Evolutionary conservation across 208 protist genomes (phyloP), one percentile per base, ranked within the genome.

Genomic region (Leishmania tropica): DNA sequence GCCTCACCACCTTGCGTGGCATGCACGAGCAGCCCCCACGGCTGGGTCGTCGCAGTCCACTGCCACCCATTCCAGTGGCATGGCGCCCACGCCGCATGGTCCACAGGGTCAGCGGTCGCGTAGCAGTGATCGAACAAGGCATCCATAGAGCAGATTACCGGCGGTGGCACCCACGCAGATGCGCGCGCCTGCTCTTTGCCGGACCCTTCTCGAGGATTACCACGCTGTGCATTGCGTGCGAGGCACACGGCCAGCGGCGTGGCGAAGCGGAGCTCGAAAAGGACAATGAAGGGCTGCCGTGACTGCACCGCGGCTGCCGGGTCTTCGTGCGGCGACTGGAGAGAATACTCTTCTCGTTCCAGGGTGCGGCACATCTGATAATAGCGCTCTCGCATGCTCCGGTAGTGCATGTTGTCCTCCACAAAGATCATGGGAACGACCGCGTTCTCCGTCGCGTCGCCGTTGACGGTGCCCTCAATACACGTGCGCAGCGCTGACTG

Each of bases 321-420:
- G 75, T 48, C 1, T 21, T 42, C 19, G 40, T 24, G 35, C 62
- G n/a, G 31, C 51, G 35, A n/a, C 13, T 6, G 37, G 13, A 48
- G 15, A 42, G 13, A 15, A 10, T 51, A 65, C 31, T 10, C 64
- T 58, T 78, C 56, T 1, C 51, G 47, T 56, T 86, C 83, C 0
- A 80, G 19, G 75, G 60, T 56, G 31, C 80, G 64, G 47, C 93
- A 96, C 51, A 97, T 75, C 17, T 84, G 84, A 84, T 91, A 95
- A 85, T 95, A 97, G 54, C 83, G 74, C 51, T 88, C 87, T 37
- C 92, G 89, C 94, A 97, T 97, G 67, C 92, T 96, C 74, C 85
- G 81, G 67, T 92, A 90, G 64, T 92, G 90, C 85, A 97, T 89
- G 68, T 93, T 95, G 78, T 97, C 94, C n/a, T 96, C 90, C 56